phyloP scores from a whole-genome alignment of 371 early-diverging fungal species.

The Mortierella sp. region DNA sequence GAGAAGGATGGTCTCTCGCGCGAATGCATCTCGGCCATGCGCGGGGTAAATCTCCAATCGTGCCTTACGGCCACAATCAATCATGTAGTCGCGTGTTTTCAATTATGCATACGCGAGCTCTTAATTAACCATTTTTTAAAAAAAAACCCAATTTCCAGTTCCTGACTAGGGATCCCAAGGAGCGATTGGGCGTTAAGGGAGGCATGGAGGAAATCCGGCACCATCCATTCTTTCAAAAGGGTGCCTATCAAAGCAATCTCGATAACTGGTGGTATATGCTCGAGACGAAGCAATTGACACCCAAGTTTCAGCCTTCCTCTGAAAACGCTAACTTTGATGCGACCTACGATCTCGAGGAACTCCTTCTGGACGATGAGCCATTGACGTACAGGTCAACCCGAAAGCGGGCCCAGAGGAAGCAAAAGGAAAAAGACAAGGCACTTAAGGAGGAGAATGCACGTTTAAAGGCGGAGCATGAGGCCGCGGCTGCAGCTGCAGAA shows the following conservation, averaged over 20 bases:
- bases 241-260: slow-evolving; percentile 38
- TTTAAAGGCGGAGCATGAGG: slow-evolving; percentile 40
- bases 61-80: too few relatives aligned
- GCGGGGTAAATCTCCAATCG: slow-evolving; percentile 61
- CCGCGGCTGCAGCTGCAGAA: slow-evolving; percentile 37
- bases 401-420: slow-evolving; percentile 44
- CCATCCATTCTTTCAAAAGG: slow-evolving; percentile 43
- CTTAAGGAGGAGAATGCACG: slow-evolving; percentile 42
- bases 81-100: too few relatives aligned
- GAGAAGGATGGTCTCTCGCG: slow-evolving; percentile 65
- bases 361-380: slow-evolving; percentile 93
- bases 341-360: slow-evolving; percentile 94
- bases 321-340: slow-evolving; percentile 93
- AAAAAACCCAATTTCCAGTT: slow-evolving; percentile 20
- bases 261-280: slow-evolving; percentile 56
- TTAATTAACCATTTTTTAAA: too few relatives aligned
- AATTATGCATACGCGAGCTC: too few relatives aligned
- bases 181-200: slow-evolving; percentile 34
- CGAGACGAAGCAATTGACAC: slow-evolving; percentile 51
- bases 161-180: slow-evolving; percentile 39
- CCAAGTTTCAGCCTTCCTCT: slow-evolving; percentile 58
- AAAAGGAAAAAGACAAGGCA: slow-evolving; percentile 47
- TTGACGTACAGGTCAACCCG: slow-evolving; percentile 64
- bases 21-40: slow-evolving; percentile 71
- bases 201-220: slow-evolving; percentile 48